Percentiles rank a stretch among this genome's conserved stretches.
phyloP scores from a whole-genome alignment of 1,284 basidiomycete genomes.

The Sporisorium graminicola region DNA sequence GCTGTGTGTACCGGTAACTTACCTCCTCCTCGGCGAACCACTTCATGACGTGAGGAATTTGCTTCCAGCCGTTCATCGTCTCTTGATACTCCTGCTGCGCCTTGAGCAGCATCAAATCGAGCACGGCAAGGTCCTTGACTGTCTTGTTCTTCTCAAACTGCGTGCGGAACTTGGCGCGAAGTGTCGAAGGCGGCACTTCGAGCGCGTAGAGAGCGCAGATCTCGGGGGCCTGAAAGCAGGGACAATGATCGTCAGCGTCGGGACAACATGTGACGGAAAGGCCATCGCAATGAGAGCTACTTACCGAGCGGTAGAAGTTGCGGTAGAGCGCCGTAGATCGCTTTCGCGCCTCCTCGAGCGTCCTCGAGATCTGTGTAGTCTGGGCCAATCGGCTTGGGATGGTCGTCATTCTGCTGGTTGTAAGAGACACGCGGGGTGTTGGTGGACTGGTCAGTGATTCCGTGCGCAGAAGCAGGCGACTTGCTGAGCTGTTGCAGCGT shows the following conservation, averaged over 20 bases:
- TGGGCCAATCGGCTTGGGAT: conserved; percentile 91
- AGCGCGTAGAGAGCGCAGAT: conserved; percentile 87
- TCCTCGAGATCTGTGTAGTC: conserved; percentile 73
- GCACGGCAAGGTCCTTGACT: conserved; percentile 83
- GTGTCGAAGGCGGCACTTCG: conserved; percentile 82
- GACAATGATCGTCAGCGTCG: neutral
- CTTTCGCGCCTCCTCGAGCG: conserved; percentile 78
- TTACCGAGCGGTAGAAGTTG: conserved; percentile 88
- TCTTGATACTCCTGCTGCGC: conserved; percentile 89
- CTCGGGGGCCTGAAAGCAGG: conserved; percentile 82
- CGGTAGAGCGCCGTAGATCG: conserved; percentile 86
- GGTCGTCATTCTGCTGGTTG: conserved; percentile 76
- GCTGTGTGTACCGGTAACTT: conserved; percentile 28
- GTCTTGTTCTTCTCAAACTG: conserved; percentile 88
- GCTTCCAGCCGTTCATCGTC: conserved; percentile 93
- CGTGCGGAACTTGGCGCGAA: conserved; percentile 86
- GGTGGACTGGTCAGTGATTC: conserved; percentile 3
- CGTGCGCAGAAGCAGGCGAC: neutral
- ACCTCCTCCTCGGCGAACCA: conserved; percentile 72
- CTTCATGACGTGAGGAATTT: conserved; percentile 72
- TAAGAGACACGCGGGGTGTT: neutral
- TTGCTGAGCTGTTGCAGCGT: neutral
- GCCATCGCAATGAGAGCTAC: conserved; percentile 63
- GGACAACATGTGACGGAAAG: neutral
- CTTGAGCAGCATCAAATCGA: conserved; percentile 91